Conservation (phyloP, 148 eudicot species). For the Suaeda aralocaspica region DNA sequence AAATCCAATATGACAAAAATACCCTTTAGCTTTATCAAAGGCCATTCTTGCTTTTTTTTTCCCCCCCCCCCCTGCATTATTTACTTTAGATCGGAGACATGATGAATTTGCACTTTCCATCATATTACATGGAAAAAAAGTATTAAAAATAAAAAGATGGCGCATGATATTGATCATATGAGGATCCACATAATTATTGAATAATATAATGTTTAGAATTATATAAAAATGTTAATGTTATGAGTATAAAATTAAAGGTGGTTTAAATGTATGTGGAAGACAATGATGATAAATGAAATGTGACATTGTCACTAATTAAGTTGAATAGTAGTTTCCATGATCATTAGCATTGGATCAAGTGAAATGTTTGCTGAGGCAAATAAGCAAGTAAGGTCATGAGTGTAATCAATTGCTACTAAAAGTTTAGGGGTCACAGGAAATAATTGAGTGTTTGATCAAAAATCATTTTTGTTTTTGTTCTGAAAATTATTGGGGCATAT, state of each 20-base stretch:
- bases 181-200: constrained; percentile 25
- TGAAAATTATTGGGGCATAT: not conserved
- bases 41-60: not conserved
- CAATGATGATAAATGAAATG: constrained; percentile 10
- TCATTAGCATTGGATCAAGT: constrained; percentile 9
- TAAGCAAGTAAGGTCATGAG: not conserved
- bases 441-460: not conserved
- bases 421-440: not conserved
- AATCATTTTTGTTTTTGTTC: not conserved
- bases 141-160: constrained; percentile 6
- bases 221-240: not conserved
- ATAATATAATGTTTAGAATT: constrained; percentile 10
- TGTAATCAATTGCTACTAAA: constrained; percentile 10
- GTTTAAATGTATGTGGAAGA: constrained; percentile 17
- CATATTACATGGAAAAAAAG: constrained; percentile 22
- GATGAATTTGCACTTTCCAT: constrained; percentile 49
- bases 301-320: constrained; percentile 6
- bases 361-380: constrained; percentile 11
- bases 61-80: not conserved
- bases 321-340: constrained; percentile 13
- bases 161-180: constrained; percentile 20
- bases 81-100: constrained; percentile 44
- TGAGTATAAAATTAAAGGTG: constrained; percentile 1
- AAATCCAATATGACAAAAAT: constrained; percentile 40
- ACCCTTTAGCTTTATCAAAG: constrained; percentile 58